Evolutionary conservation across 2,329 filamentous ascomycete species (phyloP), one percentile per base, ranked within the genome.

Genomic region (Neurospora crassa): DNA sequence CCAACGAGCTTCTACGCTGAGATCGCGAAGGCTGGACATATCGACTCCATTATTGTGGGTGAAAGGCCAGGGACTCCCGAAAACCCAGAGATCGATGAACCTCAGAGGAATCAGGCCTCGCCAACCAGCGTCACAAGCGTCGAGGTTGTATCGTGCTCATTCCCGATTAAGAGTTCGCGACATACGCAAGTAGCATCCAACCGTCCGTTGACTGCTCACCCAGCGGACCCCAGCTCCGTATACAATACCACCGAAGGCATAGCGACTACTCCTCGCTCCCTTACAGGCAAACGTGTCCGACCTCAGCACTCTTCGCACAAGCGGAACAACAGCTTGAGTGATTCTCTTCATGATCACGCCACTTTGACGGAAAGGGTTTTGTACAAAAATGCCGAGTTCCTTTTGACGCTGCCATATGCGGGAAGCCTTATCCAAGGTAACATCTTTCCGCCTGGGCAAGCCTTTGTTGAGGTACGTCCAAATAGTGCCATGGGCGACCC

Each of bases 391-490:
- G 82, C 84, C 3, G 88, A 90, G 71, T 81, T 90, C 18, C 80
- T 89, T 16, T 85, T 90, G 74, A 85, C 89, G 11, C 83, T 90
- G 29, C 89, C 91, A 14, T 91, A 93, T 76, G 90, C 91, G 4
- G 93, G 94, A 11, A 95, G 92, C 74, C 87, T 99, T 45, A 94
- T 98, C 24, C 89, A 95, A 69, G 96, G 96, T 16, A 92, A 94
- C 72, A 79, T 97, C 6, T 88, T 96, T 73, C 92, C 94, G 18
- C 96, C 95, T 1, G 89, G 88, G 0, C 92, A 96, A 73, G 89
- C 94, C 0, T 93, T 92, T 78, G 91, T 97, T 53, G 89, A 94
- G 63, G 83, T 90, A 43, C 81, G 89, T 69, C 83, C 87, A 6
- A 84, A 87, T 6, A 84, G 83, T 68, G 85, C 84, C 3, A 79